Conservation (phyloP, 768 basidiomycete species). For the Mycena filopes region DNA sequence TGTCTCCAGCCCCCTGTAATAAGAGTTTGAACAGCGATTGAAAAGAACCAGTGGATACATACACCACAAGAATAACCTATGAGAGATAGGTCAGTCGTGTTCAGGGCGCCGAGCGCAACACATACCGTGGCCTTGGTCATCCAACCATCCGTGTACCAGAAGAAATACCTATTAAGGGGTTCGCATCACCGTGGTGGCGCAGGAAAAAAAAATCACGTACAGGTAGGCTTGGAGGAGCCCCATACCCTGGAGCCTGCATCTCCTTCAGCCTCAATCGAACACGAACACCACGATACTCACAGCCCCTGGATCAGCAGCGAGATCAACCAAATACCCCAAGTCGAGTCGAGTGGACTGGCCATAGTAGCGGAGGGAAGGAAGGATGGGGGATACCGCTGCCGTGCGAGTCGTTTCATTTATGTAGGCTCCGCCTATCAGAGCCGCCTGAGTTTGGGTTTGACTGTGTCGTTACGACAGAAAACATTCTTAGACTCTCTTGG, state of each 20-base stretch:
- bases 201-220: background rate
- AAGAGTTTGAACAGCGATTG: background rate
- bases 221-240: background rate
- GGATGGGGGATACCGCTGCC: background rate
- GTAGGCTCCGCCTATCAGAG: no score
- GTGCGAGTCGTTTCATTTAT: no score
- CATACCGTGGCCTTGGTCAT: background rate
- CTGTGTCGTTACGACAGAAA: no score
- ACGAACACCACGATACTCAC: background rate
- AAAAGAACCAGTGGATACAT: background rate
- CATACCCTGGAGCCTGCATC: background rate
- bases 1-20: slow-evolving; percentile 4
- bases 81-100: background rate
- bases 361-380: background rate
- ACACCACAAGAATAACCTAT: background rate
- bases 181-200: background rate
- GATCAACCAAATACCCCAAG: background rate
- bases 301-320: background rate
- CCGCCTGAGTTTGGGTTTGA: no score
- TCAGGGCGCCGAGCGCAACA: background rate
- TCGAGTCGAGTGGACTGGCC: background rate
- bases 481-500: no score
- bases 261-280: background rate
- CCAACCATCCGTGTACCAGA: background rate
- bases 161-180: background rate